Conservation (phyloP, 2,329 filamentous ascomycete species). For the Penicillium sp. region DNA sequence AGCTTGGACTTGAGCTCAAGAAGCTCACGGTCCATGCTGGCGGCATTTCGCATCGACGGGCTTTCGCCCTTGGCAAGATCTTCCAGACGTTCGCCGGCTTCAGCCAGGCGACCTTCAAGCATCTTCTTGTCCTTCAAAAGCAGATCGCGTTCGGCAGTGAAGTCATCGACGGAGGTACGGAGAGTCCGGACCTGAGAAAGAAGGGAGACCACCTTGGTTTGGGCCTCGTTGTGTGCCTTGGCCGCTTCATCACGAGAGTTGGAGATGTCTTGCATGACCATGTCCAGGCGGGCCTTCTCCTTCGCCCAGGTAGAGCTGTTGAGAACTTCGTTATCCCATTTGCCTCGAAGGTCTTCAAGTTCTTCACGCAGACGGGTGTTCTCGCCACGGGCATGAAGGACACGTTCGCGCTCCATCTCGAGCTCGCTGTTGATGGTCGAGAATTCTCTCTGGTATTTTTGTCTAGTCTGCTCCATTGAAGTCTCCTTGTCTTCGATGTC, state of each 20-base stretch:
- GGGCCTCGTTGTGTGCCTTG: constrained; percentile 90
- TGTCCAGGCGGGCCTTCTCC: constrained; percentile 90
- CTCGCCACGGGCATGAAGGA: constrained; percentile 80
- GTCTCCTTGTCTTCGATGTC: constrained; percentile 97
- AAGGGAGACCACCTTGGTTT: constrained; percentile 87
- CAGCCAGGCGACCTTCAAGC: constrained; percentile 79
- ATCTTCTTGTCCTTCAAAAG: constrained; percentile 87
- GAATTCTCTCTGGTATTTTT: constrained; percentile 96
- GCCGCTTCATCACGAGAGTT: constrained; percentile 93
- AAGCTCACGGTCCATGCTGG: constrained; percentile 84
- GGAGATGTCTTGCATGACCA: constrained; percentile 84
- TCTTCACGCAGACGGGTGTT: constrained; percentile 91
- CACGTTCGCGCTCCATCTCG: constrained; percentile 88
- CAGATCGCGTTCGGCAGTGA: constrained; percentile 80
- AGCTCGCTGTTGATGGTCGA: constrained; percentile 88
- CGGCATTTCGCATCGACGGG: constrained; percentile 86
- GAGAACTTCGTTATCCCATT: constrained; percentile 97
- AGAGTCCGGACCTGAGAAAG: constrained; percentile 87
- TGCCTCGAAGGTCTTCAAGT: constrained; percentile 88
- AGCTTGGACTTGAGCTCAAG: constrained; percentile 86
- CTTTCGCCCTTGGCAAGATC: constrained; percentile 84
- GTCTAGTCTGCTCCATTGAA: constrained; percentile 93
- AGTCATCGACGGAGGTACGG: constrained; percentile 82
- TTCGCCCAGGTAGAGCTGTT: constrained; percentile 99
- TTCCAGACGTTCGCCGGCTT: constrained; percentile 86